Evolutionary conservation across 1,284 basidiomycete species (phyloP), one percentile per base, ranked within the genome.

Genomic region (Tilletia caries): DNA sequence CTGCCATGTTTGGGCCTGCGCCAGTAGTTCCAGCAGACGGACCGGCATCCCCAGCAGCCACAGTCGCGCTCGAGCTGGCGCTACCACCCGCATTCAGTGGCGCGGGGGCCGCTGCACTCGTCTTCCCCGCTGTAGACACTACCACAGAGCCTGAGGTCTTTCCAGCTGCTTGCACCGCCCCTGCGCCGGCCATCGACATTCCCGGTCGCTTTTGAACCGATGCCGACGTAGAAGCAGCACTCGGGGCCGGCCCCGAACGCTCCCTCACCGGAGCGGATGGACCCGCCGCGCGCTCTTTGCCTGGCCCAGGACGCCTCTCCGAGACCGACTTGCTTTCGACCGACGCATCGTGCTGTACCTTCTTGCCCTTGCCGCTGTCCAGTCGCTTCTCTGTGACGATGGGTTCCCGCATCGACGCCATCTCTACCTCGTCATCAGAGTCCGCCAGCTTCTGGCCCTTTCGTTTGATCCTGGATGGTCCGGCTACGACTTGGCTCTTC

Each of bases 161-260:
- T 54, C 23, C 12, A 27, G 25, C 25, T 6, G 52, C 58, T 34
- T 62, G 3, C 58, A 25, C 12, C 50, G 32, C 32, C 58, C 33
- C 52, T 12, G 58, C 33, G 15, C 58, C 58, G 12, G 58, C 58
- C 58, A 37, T 20, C 20, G 58, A 62, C 58, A 62, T 62, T 15
- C 58, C 58, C 10, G 58, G 58, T 37, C 58, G 29, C 32, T 62
- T 62, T n/a, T 62, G 58, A 6, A 23, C 27, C 13, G 46, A 50
- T n/a, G n/a, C n/a, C n/a, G n/a, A n/a, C n/a, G n/a, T n/a, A n/a
- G n/a, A n/a, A n/a, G n/a, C n/a, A n/a, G n/a, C n/a, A n/a, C n/a
- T n/a, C n/a, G n/a, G n/a, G n/a, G n/a, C n/a, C n/a, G n/a, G n/a
- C n/a, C n/a, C n/a, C n/a, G n/a, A n/a, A n/a, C n/a, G n/a, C n/a